A percentile compares a stretch with the other conserved stretches of the same genome.
phyloP scores from a whole-genome alignment of 768 basidiomycete species.

The Psilocybe cyanescens region DNA sequence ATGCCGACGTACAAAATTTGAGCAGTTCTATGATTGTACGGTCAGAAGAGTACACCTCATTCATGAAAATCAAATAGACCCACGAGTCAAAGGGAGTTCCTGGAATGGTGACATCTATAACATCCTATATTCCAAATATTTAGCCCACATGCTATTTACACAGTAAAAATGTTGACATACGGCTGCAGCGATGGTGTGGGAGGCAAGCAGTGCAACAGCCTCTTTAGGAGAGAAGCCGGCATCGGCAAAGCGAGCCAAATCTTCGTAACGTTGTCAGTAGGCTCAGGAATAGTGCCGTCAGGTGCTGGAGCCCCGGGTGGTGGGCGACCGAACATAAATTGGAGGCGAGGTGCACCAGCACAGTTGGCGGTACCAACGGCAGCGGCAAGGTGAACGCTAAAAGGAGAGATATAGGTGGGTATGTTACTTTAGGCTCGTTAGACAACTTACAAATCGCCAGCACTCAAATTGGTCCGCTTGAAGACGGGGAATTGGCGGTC shows the following conservation, averaged over 20 bases:
- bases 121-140: slow-evolving; percentile 15
- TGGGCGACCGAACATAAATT: slow-evolving; percentile 34
- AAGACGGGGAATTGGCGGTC: slow-evolving; percentile 25
- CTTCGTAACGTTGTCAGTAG: slow-evolving; percentile 27
- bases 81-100: slow-evolving; percentile 37
- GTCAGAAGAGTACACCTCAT: background rate
- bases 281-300: slow-evolving; percentile 27
- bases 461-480: slow-evolving; percentile 17
- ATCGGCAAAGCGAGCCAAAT: slow-evolving; percentile 32
- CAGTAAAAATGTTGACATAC: slow-evolving; percentile 1
- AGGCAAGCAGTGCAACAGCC: slow-evolving; percentile 30
- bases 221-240: slow-evolving; percentile 30
- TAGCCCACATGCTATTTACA: background rate
- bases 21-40: slow-evolving; percentile 11
- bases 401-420: background rate
- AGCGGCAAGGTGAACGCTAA: slow-evolving; percentile 26
- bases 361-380: slow-evolving; percentile 38
- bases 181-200: slow-evolving; percentile 32
- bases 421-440: background rate
- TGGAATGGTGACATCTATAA: slow-evolving; percentile 28
- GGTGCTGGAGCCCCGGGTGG: slow-evolving; percentile 25
- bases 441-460: slow-evolving; percentile 28
- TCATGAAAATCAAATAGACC: background rate
- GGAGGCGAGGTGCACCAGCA: slow-evolving; percentile 38
- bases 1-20: slow-evolving; percentile 15